Percentiles rank a stretch among this genome's conserved stretches.
Conservation (phyloP, 352 stramenopile genomes). For the Phytopythium vexans region DNA sequence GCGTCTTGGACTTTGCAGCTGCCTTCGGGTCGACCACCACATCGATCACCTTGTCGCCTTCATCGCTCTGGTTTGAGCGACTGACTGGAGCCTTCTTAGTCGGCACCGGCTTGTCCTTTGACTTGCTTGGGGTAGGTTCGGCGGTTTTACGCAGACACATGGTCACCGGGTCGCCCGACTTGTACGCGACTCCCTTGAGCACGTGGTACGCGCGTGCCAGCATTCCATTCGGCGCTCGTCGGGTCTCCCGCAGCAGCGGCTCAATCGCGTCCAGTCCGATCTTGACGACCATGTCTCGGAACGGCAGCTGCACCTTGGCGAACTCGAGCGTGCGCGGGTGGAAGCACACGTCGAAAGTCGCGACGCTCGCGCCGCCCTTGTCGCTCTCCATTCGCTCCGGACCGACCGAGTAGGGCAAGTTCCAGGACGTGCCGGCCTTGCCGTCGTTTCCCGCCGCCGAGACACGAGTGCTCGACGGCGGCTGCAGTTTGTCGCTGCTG, state of each 20-base stretch:
- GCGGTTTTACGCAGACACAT: slow-evolving; percentile 59
- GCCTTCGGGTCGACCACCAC: background rate
- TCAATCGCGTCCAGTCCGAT: slow-evolving; percentile 88
- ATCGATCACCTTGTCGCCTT: slow-evolving; percentile 11
- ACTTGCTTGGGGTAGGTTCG: slow-evolving; percentile 7
- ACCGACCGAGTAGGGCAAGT: slow-evolving; percentile 89
- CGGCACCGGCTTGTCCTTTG: slow-evolving; percentile 2
- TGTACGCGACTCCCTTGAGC: slow-evolving; percentile 85
- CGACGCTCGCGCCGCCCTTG: slow-evolving; percentile 60
- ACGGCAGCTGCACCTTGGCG: slow-evolving; percentile 49
- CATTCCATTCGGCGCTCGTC: slow-evolving; percentile 10
- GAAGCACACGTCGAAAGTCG: slow-evolving; percentile 92
- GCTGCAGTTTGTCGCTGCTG: slow-evolving; percentile 76
- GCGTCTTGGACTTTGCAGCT: background rate
- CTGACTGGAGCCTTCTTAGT: background rate
- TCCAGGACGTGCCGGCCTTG: slow-evolving; percentile 68
- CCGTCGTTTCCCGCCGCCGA: slow-evolving; percentile 6
- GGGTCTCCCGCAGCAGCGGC: slow-evolving; percentile 40
- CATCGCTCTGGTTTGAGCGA: slow-evolving; percentile 5
- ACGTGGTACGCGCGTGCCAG: slow-evolving; percentile 68
- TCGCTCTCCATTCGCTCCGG: slow-evolving; percentile 89
- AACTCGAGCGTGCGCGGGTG: slow-evolving; percentile 83
- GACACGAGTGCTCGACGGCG: slow-evolving; percentile 59
- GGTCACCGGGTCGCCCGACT: slow-evolving; percentile 69
- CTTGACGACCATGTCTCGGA: slow-evolving; percentile 83